Conservation (phyloP, 2,329 filamentous ascomycete genomes). For the Diplodia intermedia region DNA sequence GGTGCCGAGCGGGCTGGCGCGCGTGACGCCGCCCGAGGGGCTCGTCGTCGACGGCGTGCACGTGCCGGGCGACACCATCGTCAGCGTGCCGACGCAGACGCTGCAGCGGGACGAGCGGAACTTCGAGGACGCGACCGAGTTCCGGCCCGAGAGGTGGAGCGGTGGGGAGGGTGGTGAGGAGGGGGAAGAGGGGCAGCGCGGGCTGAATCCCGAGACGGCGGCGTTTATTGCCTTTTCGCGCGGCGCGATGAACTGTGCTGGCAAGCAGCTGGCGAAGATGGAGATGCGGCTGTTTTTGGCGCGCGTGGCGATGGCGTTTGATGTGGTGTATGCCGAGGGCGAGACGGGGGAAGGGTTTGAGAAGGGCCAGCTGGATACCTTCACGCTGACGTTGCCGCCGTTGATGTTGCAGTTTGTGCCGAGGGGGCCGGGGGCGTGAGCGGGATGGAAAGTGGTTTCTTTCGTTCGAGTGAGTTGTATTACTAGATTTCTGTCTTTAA, state of each 20-base stretch:
- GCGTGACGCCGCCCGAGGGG: constrained; percentile 50
- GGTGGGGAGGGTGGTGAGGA: no score
- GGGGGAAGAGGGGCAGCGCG: neutral
- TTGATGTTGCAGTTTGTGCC: neutral
- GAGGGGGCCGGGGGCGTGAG: no score
- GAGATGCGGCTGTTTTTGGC: constrained; percentile 36
- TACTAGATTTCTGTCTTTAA: no score
- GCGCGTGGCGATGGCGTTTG: constrained; percentile 37
- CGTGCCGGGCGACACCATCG: constrained; percentile 44
- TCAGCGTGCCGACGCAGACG: constrained; percentile 35
- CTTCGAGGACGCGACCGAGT: neutral
- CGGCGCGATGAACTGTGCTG: constrained; percentile 29
- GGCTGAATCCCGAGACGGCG: neutral
- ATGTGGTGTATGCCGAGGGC: constrained; percentile 36
- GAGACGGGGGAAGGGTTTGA: constrained; percentile 37
- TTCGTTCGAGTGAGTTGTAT: no score
- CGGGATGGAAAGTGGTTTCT: no score
- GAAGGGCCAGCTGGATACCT: neutral
- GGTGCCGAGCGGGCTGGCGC: constrained; percentile 46
- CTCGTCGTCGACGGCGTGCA: constrained; percentile 45
- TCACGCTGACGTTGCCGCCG: constrained; percentile 40
- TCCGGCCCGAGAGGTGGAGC: constrained; percentile 22
- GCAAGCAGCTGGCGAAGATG: constrained; percentile 37
- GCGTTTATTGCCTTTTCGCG: constrained; percentile 16
- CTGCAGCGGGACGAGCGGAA: constrained; percentile 32